A percentile compares a stretch with the other conserved stretches of the same genome.
phyloP scores from a whole-genome alignment of 2,329 filamentous ascomycete species.

The Phialophora expanda region DNA sequence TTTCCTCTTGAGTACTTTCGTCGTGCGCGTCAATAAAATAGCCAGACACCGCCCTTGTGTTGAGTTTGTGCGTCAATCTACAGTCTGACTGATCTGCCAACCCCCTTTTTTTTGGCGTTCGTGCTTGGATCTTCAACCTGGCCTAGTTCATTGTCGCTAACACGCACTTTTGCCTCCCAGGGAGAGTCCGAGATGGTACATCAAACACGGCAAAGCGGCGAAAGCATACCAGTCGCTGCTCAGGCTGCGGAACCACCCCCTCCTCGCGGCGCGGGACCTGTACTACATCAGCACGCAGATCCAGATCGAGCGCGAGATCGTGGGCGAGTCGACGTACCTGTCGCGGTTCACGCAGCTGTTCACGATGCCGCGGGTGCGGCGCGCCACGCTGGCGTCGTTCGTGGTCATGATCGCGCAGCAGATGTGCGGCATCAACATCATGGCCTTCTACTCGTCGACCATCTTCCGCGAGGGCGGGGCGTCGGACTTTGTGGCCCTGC shows the following conservation, averaged over 20 bases:
- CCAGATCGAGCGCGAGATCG: conserved; percentile 39
- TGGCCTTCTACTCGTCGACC: conserved; percentile 57
- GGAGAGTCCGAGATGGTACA: conserved; percentile 43
- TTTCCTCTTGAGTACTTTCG: not conserved
- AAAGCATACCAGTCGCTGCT: conserved; percentile 43
- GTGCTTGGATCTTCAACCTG: not conserved
- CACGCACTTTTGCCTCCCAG: not conserved
- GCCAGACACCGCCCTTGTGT: not conserved
- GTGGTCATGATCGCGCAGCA: conserved; percentile 45
- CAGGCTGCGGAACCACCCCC: conserved; percentile 40
- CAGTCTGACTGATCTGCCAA: not conserved
- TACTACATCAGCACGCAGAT: conserved; percentile 49
- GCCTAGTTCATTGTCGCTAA: not conserved
- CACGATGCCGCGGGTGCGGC: conserved; percentile 53
- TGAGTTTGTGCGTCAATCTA: not conserved
- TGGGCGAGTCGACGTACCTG: conserved; percentile 49
- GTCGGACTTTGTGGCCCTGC: conserved; percentile 50
- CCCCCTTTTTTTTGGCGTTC: not conserved
- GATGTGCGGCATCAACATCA: conserved; percentile 44
- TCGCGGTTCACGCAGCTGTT: conserved; percentile 57
- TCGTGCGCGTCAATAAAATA: not conserved
- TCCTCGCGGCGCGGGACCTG: conserved; percentile 42
- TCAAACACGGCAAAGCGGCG: conserved; percentile 41
- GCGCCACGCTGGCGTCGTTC: conserved; percentile 47
- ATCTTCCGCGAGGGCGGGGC: conserved; percentile 57